Evolutionary conservation across 208 protist genomes (phyloP).

Genomic region (Polymyxa betae): DNA sequence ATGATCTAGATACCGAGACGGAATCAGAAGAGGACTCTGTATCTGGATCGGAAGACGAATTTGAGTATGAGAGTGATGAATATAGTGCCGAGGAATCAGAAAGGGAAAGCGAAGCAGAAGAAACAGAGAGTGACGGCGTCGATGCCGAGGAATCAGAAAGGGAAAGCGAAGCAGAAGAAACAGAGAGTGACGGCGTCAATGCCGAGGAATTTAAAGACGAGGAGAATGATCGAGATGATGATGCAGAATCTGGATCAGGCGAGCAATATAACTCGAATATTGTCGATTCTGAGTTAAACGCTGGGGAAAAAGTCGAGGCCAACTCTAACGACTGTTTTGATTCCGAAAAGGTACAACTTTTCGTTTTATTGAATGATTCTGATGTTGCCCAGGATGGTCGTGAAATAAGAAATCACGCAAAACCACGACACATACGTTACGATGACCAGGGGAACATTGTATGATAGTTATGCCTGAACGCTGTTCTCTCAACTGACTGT

Average conservation of each 20-base stretch:
- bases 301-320: too few relatives aligned
- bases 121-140: background rate
- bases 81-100: background rate
- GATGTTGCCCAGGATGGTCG: too few relatives aligned
- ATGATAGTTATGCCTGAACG: too few relatives aligned
- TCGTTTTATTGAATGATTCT: too few relatives aligned
- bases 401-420: too few relatives aligned
- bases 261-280: too few relatives aligned
- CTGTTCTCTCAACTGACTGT: too few relatives aligned
- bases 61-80: background rate
- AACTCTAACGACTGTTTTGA: too few relatives aligned
- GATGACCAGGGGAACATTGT: too few relatives aligned
- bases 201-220: background rate
- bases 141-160: background rate
- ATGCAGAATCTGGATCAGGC: background rate
- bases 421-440: too few relatives aligned
- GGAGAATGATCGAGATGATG: slow-evolving; percentile 5
- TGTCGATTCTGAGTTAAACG: too few relatives aligned
- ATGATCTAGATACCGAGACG: background rate
- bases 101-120: slow-evolving; percentile 3
- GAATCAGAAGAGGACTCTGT: background rate
- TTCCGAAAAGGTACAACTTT: too few relatives aligned
- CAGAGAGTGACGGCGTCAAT: background rate
- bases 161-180: background rate
- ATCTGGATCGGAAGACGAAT: background rate